These are phyloP conservation scores for Naganishia vishniacii DNA, from an alignment of 768 basidiomycete species.

Conservation along the genomic window DNA sequence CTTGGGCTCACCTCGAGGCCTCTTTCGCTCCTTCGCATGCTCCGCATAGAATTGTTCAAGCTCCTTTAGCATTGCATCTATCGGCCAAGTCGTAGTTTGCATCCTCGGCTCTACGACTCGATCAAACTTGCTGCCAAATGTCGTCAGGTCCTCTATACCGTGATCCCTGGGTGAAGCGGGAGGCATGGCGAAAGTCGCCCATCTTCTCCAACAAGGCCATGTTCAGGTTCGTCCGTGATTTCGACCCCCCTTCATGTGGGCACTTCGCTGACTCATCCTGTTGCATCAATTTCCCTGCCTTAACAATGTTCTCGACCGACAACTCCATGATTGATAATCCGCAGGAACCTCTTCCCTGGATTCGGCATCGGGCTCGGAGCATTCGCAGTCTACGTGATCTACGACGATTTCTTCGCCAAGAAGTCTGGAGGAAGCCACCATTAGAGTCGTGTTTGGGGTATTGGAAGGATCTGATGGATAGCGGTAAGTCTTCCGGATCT, in stretches of 20 bases:
- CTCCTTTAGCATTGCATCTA: no score
- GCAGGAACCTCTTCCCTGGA: slow-evolving; percentile 83
- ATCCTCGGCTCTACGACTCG: no score
- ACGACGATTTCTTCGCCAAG: slow-evolving; percentile 58
- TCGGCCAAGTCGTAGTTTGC: no score
- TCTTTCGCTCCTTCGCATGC: no score
- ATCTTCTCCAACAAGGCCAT: slow-evolving; percentile 79
- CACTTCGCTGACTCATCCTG: no score
- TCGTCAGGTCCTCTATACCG: slow-evolving; percentile 54
- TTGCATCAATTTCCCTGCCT: no score
- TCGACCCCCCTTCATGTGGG: background rate
- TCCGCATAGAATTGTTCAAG: no score
- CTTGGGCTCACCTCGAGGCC: no score
- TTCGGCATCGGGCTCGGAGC: slow-evolving; percentile 88
- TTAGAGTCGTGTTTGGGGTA: background rate
- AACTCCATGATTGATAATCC: no score
- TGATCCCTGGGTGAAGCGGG: slow-evolving; percentile 89
- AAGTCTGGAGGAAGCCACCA: slow-evolving; percentile 32
- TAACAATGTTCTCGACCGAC: no score
- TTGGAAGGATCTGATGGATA: background rate
- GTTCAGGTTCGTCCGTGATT: slow-evolving; percentile 55
- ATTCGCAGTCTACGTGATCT: slow-evolving; percentile 83
- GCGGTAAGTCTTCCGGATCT: background rate
- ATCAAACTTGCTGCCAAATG: background rate
- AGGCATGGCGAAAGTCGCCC: slow-evolving; percentile 87